These are phyloP conservation scores for Lithospermum erythrorhizon DNA, from an alignment of 257 asterid species.

Conservation along the genomic window DNA sequence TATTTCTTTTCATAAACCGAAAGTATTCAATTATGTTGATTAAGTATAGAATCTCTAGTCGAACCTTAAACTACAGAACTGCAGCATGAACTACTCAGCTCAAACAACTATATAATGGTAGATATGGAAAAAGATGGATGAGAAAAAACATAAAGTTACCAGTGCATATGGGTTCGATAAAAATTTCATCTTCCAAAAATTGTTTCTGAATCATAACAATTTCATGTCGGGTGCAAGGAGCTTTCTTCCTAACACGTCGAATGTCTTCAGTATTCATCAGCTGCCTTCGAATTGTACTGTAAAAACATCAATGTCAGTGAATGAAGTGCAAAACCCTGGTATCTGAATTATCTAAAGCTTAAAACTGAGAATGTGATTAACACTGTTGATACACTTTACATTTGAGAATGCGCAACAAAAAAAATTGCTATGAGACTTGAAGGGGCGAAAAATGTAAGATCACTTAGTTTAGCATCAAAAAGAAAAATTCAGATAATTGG, in stretches of 20 bases:
- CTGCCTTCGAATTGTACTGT: slow-evolving; percentile 66
- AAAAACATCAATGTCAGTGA: slow-evolving; percentile 8
- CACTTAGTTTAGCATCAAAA: background rate
- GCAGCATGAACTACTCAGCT: background rate
- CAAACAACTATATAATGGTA: background rate
- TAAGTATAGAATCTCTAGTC: background rate
- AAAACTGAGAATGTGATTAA: background rate
- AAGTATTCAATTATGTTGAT: background rate
- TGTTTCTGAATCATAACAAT: slow-evolving; percentile 55
- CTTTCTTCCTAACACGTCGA: slow-evolving; percentile 80
- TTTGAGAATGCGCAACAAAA: background rate
- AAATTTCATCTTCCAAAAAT: slow-evolving; percentile 50
- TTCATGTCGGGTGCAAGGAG: slow-evolving; percentile 75
- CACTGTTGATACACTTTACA: background rate
- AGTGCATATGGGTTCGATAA: slow-evolving; percentile 37
- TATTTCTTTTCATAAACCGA: too few species aligned
- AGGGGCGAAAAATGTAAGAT: background rate
- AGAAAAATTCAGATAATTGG: background rate
- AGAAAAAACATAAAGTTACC: slow-evolving; percentile 37
- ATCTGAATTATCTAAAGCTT: background rate
- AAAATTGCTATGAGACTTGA: background rate
- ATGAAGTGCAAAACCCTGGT: background rate
- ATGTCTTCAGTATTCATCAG: slow-evolving; percentile 56
- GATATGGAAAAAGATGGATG: slow-evolving; percentile 3
- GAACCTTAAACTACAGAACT: background rate